Conservation (phyloP, 2,329 filamentous ascomycete genomes). For the Arachnomyces sp. region DNA sequence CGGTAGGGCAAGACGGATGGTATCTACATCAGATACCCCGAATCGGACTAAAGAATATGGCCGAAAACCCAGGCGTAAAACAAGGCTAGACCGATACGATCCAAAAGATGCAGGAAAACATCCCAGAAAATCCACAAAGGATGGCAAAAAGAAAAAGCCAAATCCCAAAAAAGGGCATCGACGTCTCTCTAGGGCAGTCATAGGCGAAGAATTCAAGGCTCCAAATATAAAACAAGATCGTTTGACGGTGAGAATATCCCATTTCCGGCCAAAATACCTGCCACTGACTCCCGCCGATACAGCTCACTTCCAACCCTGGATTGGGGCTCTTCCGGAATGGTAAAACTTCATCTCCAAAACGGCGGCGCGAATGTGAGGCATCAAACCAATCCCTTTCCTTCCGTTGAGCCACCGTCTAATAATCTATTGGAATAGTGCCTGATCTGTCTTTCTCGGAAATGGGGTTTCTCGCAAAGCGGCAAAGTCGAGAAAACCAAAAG, state of each 20-base stretch:
- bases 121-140: neutral
- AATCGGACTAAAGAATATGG: conserved; percentile 31
- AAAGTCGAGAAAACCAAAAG: neutral
- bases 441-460: conserved; percentile 19
- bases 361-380: conserved; percentile 14
- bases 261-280: conserved; percentile 3
- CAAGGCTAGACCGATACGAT: conserved; percentile 50
- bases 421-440: conserved; percentile 8
- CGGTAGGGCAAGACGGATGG: conserved; percentile 7
- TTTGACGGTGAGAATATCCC: conserved; percentile 42
- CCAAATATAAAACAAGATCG: conserved; percentile 46
- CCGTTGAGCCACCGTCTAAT: neutral
- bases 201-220: conserved; percentile 52
- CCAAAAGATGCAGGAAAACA: conserved; percentile 20
- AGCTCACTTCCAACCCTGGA: conserved; percentile 33
- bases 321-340: conserved; percentile 31
- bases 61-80: conserved; percentile 49
- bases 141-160: conserved; percentile 2
- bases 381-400: neutral
- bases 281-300: conserved; percentile 4
- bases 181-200: conserved; percentile 26
- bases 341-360: conserved; percentile 25
- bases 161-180: conserved; percentile 19
- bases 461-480: conserved; percentile 13
- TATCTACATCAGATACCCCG: conserved; percentile 2